These are phyloP conservation scores for Russula brevipes DNA, from an alignment of 768 basidiomycete species.

Conservation along the genomic window DNA sequence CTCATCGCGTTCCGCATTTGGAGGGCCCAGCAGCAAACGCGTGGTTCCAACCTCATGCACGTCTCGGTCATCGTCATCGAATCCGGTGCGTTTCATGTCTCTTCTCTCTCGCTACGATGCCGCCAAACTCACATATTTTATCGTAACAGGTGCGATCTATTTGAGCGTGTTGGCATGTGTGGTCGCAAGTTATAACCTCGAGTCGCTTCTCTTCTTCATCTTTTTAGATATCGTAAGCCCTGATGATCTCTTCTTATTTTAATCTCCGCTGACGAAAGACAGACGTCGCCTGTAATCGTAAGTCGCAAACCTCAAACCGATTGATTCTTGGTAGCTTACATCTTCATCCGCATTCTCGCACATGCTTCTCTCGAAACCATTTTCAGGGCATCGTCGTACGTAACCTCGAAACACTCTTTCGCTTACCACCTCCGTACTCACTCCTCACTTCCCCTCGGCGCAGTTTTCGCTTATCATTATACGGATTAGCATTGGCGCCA, in stretches of 20 bases:
- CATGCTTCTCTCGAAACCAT: not conserved
- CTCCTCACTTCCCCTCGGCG: not conserved
- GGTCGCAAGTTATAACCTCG: not conserved
- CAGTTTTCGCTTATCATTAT: too few species aligned
- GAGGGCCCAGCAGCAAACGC: too few species aligned
- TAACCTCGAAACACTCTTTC: slow-evolving; percentile 7
- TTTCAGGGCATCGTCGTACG: slow-evolving; percentile 10
- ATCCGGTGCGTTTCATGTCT: not conserved
- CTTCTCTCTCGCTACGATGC: not conserved
- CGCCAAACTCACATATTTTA: not conserved
- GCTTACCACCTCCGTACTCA: not conserved
- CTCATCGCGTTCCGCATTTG: slow-evolving; percentile 21
- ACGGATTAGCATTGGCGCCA: slow-evolving; percentile 12
- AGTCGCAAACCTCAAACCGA: too few species aligned
- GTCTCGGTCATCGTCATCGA: too few species aligned
- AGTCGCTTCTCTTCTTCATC: slow-evolving; percentile 18
- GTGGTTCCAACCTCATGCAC: too few species aligned
- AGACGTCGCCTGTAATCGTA: too few species aligned
- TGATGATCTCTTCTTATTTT: not conserved
- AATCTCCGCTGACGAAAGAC: slow-evolving; percentile 10
- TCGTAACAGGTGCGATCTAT: slow-evolving; percentile 14
- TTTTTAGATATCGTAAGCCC: slow-evolving; percentile 21
- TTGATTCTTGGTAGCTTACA: not conserved
- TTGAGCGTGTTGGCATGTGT: not conserved
- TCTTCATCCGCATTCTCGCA: not conserved